These are phyloP conservation scores for Moniliophthora roreri DNA, from an alignment of 1,284 basidiomycete species.

Conservation along the genomic window DNA sequence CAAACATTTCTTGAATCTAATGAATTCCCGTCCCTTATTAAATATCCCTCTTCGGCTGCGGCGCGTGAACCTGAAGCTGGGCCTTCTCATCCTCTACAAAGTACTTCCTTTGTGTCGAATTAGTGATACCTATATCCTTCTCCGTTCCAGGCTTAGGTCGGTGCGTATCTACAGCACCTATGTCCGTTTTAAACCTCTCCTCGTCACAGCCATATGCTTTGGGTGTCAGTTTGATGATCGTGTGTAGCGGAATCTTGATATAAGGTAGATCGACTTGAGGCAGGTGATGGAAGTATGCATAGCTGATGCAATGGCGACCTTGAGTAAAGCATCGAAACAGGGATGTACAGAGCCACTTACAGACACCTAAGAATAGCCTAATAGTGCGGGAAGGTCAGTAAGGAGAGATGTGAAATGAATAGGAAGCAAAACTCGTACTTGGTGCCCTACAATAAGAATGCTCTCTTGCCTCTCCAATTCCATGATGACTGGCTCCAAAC, in stretches of 20 bases:
- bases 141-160: conserved; percentile 76
- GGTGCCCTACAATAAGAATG: conserved; percentile 96
- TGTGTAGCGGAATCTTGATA: conserved; percentile 96
- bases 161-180: conserved; percentile 91
- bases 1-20: conserved; percentile 19
- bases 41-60: not conserved
- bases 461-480: conserved; percentile 98
- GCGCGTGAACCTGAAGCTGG: not conserved
- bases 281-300: conserved; percentile 94
- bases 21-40: conserved; percentile 13
- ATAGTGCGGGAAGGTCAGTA: conserved; percentile 1
- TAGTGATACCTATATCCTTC: conserved; percentile 27
- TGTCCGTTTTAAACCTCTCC: conserved; percentile 69
- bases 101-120: conserved; percentile 38
- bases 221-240: conserved; percentile 96
- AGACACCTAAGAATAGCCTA: conserved; percentile 90
- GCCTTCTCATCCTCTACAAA: conserved; percentile 24
- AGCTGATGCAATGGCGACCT: conserved; percentile 43
- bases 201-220: conserved; percentile 99
- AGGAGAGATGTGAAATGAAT: conserved; percentile 9
- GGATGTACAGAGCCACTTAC: conserved; percentile 39
- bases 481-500: conserved; percentile 98
- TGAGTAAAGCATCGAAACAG: conserved; percentile 1
- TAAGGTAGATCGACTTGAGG: conserved; percentile 95
- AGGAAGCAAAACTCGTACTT: conserved; percentile 50